Percentiles rank a stretch among this genome's conserved stretches.
These are phyloP conservation scores for Talaromyces sp. DNA, from an alignment of 2,329 filamentous ascomycete genomes.

Conservation along the genomic window DNA sequence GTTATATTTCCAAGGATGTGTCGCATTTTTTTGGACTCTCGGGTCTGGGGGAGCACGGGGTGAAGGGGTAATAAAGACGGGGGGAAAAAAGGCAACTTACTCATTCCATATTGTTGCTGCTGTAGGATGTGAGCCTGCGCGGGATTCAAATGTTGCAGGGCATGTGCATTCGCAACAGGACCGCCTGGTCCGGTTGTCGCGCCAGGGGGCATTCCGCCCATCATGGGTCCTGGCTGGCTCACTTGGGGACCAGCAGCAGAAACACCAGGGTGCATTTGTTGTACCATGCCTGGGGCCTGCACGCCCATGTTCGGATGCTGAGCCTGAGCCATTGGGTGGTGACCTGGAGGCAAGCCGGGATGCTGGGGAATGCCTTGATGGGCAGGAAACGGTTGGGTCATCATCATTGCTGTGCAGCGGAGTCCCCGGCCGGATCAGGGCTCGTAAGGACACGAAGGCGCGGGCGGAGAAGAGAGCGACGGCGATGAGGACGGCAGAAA, in stretches of 20 bases:
- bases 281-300: conserved; percentile 48
- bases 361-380: conserved; percentile 57
- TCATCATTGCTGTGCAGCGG: conserved; percentile 47
- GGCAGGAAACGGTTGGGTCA: conserved; percentile 53
- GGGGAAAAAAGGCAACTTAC: conserved; percentile 26
- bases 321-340: conserved; percentile 55
- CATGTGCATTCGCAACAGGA: conserved; percentile 53
- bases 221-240: conserved; percentile 60
- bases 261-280: conserved; percentile 58
- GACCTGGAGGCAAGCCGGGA: conserved; percentile 53
- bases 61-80: background rate
- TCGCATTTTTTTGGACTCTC: background rate
- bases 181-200: conserved; percentile 48
- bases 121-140: conserved; percentile 51
- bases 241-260: conserved; percentile 57
- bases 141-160: conserved; percentile 56
- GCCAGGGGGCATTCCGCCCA: conserved; percentile 59
- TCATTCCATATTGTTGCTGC: conserved; percentile 41
- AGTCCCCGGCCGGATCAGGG: conserved; percentile 29
- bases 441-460: conserved; percentile 19
- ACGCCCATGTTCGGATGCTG: conserved; percentile 52
- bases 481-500: conserved; percentile 2
- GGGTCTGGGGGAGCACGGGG: background rate
- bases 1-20: background rate
- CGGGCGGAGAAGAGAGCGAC: conserved; percentile 15